Conservation (phyloP, 2,329 filamentous ascomycete species). For the Fusarium ambrosium region DNA sequence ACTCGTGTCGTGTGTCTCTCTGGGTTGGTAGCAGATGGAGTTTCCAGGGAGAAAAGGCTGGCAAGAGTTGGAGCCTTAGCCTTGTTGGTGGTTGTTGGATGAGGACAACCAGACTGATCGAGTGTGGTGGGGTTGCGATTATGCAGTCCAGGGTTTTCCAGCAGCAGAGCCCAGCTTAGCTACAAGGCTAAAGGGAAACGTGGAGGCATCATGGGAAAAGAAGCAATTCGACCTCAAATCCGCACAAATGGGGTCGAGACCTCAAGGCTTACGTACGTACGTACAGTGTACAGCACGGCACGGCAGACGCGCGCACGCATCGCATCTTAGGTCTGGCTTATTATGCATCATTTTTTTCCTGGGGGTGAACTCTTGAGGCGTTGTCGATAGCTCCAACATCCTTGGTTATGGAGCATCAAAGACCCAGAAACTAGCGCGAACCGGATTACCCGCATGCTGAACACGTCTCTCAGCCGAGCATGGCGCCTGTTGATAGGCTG, state of each 20-base stretch:
- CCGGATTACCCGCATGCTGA: conserved; percentile 38
- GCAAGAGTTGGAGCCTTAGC: conserved; percentile 26
- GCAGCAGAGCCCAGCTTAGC: conserved; percentile 23
- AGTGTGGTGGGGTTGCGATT: conserved; percentile 45
- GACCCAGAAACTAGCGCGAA: conserved; percentile 29
- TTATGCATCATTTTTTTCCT: background rate
- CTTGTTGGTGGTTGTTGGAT: conserved; percentile 23
- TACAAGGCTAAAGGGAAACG: background rate
- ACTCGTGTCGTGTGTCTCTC: conserved; percentile 1
- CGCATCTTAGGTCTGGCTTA: background rate
- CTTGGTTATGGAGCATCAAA: conserved; percentile 1
- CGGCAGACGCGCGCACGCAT: conserved; percentile 2
- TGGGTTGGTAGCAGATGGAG: background rate
- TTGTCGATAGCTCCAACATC: background rate
- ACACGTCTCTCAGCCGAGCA: conserved; percentile 19
- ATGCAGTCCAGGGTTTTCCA: conserved; percentile 42
- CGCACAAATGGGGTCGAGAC: conserved; percentile 12
- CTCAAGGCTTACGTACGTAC: conserved; percentile 19
- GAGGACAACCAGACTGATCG: conserved; percentile 22
- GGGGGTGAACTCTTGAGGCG: conserved; percentile 1
- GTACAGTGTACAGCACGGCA: conserved; percentile 4
- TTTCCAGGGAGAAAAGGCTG: conserved; percentile 16
- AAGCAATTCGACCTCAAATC: conserved; percentile 23
- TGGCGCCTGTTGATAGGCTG: conserved; percentile 25
- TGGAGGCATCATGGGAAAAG: conserved; percentile 6